phyloP scores from a whole-genome alignment of 768 basidiomycete species.

The Podaxis sp. region DNA sequence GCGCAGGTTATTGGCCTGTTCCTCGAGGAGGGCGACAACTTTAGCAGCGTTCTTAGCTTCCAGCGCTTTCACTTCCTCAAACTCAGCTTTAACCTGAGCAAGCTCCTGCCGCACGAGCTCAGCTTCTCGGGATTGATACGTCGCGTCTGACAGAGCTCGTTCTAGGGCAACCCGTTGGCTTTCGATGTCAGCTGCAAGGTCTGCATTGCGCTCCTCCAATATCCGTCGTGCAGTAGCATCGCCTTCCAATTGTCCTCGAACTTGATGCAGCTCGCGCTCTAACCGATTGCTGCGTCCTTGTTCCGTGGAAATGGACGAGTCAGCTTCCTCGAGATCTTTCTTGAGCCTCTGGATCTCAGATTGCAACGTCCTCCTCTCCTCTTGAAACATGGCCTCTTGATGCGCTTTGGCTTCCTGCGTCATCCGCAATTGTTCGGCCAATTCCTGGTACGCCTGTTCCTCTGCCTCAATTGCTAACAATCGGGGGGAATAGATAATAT shows the following conservation, averaged over 20 bases:
- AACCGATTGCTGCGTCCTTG: constrained; percentile 52
- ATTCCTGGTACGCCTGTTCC: constrained; percentile 70
- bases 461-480: constrained; percentile 67
- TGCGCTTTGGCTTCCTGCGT: constrained; percentile 54
- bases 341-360: constrained; percentile 57
- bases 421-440: constrained; percentile 63
- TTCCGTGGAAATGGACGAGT: constrained; percentile 38
- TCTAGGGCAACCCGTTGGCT: constrained; percentile 52
- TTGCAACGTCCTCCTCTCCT: constrained; percentile 54
- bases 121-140: constrained; percentile 58
- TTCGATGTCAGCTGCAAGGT: constrained; percentile 55
- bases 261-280: constrained; percentile 65
- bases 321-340: constrained; percentile 37
- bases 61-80: constrained; percentile 64
- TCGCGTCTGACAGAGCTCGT: constrained; percentile 63
- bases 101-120: constrained; percentile 66
- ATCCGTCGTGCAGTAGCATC: constrained; percentile 61
- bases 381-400: constrained; percentile 56
- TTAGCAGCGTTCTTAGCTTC: constrained; percentile 65
- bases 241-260: constrained; percentile 59
- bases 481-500: constrained; percentile 9
- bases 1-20: constrained; percentile 69
- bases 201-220: constrained; percentile 61
- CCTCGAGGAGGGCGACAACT: constrained; percentile 64
- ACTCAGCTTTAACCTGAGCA: constrained; percentile 55